These are phyloP conservation scores for Theobroma grandiflorum DNA, from an alignment of 441 rosid species.

Conservation along the genomic window DNA sequence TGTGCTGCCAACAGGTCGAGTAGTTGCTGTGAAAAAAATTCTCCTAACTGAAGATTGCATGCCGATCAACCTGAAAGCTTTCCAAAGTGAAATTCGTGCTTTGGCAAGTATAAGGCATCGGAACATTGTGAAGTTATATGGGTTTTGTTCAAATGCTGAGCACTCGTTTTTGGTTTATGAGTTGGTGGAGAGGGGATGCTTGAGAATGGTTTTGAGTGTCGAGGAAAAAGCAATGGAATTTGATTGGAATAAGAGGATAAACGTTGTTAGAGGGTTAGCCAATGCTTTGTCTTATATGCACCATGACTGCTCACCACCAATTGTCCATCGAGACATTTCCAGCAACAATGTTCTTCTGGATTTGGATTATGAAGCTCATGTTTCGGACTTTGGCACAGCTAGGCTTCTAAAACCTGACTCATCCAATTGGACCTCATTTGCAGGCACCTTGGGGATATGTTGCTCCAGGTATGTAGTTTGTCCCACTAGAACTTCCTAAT, in stretches of 20 bases:
- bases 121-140: neutral
- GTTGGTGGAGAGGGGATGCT: neutral
- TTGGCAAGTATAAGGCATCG: neutral
- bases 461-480: conserved; percentile 60
- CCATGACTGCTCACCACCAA: neutral
- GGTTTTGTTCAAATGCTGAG: neutral
- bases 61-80: neutral
- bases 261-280: conserved; percentile 46
- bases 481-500: neutral
- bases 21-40: conserved; percentile 34
- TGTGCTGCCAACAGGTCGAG: conserved; percentile 2
- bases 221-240: conserved; percentile 25
- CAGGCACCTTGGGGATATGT: conserved; percentile 72
- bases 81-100: neutral
- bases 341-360: conserved; percentile 17
- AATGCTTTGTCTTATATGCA: conserved; percentile 7
- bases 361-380: conserved; percentile 7
- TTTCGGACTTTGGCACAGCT: conserved; percentile 33
- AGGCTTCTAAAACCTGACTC: conserved; percentile 49
- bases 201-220: neutral
- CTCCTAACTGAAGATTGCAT: neutral
- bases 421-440: conserved; percentile 64
- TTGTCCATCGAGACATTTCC: conserved; percentile 9
- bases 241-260: conserved; percentile 54
- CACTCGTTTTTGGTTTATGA: neutral